Base-by-base conservation (phyloP, 129 eudicot genomes). In the Pseudognaphalium luteoalbum region DNA sequence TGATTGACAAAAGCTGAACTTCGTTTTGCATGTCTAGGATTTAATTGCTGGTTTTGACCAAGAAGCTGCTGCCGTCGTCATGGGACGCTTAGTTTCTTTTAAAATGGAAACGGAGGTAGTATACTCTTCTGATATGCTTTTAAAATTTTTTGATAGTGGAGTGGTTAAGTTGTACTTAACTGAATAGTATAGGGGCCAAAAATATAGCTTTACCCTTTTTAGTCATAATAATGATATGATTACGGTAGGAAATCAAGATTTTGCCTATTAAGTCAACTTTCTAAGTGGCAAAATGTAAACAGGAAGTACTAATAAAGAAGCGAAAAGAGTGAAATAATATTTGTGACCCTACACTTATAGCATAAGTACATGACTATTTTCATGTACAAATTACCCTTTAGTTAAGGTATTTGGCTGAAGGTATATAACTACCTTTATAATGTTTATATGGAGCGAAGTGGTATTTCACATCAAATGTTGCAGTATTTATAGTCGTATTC, bases 71-170 rank as follows among this genome's bases (percentile, higher is more conserved):
- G 96, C 93, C 69, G 99, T 87, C 64, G 97, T 92, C 75, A 86
- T 89, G 91, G 96, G 97, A 60, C 96, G 99, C 25, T 87, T 87
- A 65, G 97, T 94, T 87, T 91, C 99, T 54, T 89, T 89, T 79
- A 94, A 91, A 86, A 94, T 94, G 99, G 99, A 91, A 83, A 89
- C 96, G 59, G 99, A 94, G 97, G 97, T 94, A 76, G 72, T 47
- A 42, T 35, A 14, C 25, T 33, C 7, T 57, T 76, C 4, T 22
- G 7, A 16, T 9, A 30, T 14, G 16, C 34, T 6, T 33, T 66
- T 20, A 19, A 42, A 25, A 32, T 0, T n/a, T 34, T 62, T 17
- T 20, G 5, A 1, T 66, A 16, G 1, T 10, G 20, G 20, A 66
- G 28, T 51, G 39, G 9, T 25, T 5, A 29, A 30, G 20, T 29